Base-by-base conservation (phyloP, 108 stramenopile genomes). In the Mayamaea pseudoterrestris region DNA sequence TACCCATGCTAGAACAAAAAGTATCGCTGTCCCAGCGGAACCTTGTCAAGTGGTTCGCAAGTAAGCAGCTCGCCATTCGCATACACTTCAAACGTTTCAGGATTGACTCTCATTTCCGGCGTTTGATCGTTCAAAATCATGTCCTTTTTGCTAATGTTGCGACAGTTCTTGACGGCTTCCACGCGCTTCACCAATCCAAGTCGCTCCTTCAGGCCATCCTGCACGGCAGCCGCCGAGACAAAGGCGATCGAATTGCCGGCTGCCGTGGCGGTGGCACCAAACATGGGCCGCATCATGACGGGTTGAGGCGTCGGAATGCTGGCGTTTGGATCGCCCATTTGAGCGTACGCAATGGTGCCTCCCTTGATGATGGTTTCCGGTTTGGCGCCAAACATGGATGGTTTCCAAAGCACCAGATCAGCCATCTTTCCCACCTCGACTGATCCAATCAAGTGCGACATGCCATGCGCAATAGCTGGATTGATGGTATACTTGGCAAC, bases 311-410 rank as follows among this genome's bases (percentile, higher is more conserved):
- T 98, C 2, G 97, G 97, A 44, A 98, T 96, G 41, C 67, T 70
- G 26, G 94, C 97, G 50, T 98, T 98, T 37, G 97, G 91, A 65
- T 98, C 97, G 12, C 97, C 97, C 97, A 98, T 98, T 68, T 96
- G 93, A 0, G 85, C 79, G 74, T 81, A 96, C 6, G 93, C 89
- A 43, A 93, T 93, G 12, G 65, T 61, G 7, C 97, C 97, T 5
- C 93, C 97, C 69, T 98, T 98, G 56, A 98, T 60, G 44, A 96
- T 74, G 78, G 96, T 89, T 69, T 98, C 93, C 0, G 97, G 95
- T 50, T 96, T 96, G 48, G 93, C 86, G 36, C 97, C 97, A 69
- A 95, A 98, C 30, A 88, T 61, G 35, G 80, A 18, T 6, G 97
- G 91, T 49, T 90, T 84, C 95, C 95, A 98, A 26, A 98, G 64